Percentiles rank a stretch among this genome's conserved stretches.
These are phyloP conservation scores for Beta vulgaris DNA, from an alignment of 148 eudicot genomes.

Conservation along the genomic window DNA sequence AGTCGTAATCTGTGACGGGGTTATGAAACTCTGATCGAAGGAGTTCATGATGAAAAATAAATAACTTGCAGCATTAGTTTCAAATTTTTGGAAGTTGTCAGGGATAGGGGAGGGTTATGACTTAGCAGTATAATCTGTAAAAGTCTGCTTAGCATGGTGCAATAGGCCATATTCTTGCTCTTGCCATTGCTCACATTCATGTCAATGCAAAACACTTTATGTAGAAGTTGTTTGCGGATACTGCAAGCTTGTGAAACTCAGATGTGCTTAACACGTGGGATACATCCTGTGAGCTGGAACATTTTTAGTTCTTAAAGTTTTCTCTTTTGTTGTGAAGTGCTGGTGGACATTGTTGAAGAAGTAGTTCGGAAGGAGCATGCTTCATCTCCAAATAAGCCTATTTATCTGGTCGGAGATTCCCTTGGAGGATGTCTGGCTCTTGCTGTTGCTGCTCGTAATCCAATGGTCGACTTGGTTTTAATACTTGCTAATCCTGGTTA, in stretches of 20 bases:
- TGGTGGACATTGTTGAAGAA: slow-evolving; percentile 69
- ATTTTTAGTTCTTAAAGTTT: slow-evolving; percentile 5
- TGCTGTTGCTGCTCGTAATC: slow-evolving; percentile 87
- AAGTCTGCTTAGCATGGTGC: background rate
- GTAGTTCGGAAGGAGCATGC: slow-evolving; percentile 63
- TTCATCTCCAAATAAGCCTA: slow-evolving; percentile 70
- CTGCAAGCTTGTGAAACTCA: slow-evolving; percentile 4
- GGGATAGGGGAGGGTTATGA: background rate
- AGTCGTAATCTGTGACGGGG: too few relatives aligned
- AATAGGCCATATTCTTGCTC: background rate
- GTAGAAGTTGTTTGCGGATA: background rate
- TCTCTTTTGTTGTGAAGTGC: slow-evolving; percentile 37
- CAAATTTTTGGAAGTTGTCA: too few relatives aligned
- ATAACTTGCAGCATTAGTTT: background rate
- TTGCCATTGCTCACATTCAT: background rate
- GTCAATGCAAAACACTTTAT: background rate
- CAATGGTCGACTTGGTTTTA: slow-evolving; percentile 70
- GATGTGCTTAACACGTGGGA: background rate
- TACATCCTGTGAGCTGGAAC: background rate
- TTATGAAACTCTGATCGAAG: too few relatives aligned
- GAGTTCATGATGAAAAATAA: too few relatives aligned
- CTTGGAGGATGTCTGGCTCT: slow-evolving; percentile 94
- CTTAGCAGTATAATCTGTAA: background rate
- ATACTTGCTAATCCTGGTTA: slow-evolving; percentile 93
- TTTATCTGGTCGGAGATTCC: slow-evolving; percentile 92